These are phyloP conservation scores for Eimeria sp. DNA, from an alignment of 169 alveolate species.

Conservation along the genomic window DNA sequence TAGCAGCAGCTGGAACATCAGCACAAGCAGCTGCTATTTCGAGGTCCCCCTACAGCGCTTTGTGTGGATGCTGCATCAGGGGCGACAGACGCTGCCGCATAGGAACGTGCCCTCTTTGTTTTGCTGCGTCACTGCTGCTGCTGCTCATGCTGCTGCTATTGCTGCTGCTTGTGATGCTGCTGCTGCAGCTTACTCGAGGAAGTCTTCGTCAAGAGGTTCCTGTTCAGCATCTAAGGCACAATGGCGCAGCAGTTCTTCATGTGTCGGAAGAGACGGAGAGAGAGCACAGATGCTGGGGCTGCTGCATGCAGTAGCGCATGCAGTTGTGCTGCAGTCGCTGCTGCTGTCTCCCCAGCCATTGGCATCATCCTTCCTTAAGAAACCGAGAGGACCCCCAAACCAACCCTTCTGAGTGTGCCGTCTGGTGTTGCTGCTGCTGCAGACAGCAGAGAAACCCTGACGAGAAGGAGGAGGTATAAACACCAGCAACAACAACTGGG, in stretches of 20 bases:
- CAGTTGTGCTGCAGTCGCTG: background rate
- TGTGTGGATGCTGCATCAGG: background rate
- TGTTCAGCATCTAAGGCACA: background rate
- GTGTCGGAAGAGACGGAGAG: slow-evolving; percentile 30
- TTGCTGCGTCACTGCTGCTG: background rate
- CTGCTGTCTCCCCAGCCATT: background rate
- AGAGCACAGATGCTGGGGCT: background rate
- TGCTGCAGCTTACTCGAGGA: background rate
- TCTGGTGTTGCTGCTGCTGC: slow-evolving; percentile 23
- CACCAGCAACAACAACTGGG: slow-evolving; percentile 41
- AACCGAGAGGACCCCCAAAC: background rate
- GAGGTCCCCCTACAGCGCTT: background rate
- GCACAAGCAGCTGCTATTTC: background rate
- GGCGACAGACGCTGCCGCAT: background rate
- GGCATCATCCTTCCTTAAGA: background rate
- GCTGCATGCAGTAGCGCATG: background rate
- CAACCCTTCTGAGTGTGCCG: background rate
- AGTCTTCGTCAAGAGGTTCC: background rate
- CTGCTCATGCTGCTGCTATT: background rate
- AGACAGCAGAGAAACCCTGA: slow-evolving; percentile 10
- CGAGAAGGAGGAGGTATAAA: slow-evolving; percentile 46
- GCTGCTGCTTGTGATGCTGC: background rate
- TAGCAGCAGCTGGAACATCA: too few relatives aligned
- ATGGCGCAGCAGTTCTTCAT: slow-evolving; percentile 32
- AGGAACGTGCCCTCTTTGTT: background rate